Base-by-base conservation (phyloP, 495 filamentous ascomycete genomes). In the Friedmanniomyces simplex region DNA sequence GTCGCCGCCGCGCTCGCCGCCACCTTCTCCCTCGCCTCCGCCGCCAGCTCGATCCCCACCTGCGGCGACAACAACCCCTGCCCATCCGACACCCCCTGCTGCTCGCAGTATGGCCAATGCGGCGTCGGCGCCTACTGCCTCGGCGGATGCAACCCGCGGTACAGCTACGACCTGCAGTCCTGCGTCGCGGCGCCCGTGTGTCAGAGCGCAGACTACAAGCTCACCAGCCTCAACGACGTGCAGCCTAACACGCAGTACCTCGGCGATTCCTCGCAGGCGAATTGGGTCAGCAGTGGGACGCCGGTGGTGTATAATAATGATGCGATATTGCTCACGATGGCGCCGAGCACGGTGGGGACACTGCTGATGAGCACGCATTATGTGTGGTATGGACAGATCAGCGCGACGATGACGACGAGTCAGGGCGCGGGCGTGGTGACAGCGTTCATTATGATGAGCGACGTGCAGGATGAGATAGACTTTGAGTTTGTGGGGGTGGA, bases 401-500 rank as follows among this genome's bases (percentile, higher is more conserved):
- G 83, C 65, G 89, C 87, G 18, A 85, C 75, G 25, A 74, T 98
- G 71, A 95, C 90, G 79, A 91, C 88, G 7, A 86, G 85, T 57
- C 82, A 86, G 63, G 91, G 89, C 43, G 69, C 73, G 28, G 93
- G 93, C 75, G 93, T 97, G 32, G 89, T 98, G 5, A 89, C 90
- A 21, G 93, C 91, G 14, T 98, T 98, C 69, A 97, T 98, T 69
- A 74, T 97, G 62, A 79, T 96, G 64, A 86, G 84, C 32, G 93
- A 97, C 68, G 86, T 93, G 65, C 95, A 96, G 75, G 93, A 98
- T 66, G 93, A 98, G 70, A 95, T 98, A 66, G 93, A 98, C 71
- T 96, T 87, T 68, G 93, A 98, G 73, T 98, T 82, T 67, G 81
- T 98, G 54, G 93, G 93, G 55, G 78, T 79, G 47, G 87, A 96